phyloP scores from a whole-genome alignment of 2,329 filamentous ascomycete genomes.

The Didymella exigua region DNA sequence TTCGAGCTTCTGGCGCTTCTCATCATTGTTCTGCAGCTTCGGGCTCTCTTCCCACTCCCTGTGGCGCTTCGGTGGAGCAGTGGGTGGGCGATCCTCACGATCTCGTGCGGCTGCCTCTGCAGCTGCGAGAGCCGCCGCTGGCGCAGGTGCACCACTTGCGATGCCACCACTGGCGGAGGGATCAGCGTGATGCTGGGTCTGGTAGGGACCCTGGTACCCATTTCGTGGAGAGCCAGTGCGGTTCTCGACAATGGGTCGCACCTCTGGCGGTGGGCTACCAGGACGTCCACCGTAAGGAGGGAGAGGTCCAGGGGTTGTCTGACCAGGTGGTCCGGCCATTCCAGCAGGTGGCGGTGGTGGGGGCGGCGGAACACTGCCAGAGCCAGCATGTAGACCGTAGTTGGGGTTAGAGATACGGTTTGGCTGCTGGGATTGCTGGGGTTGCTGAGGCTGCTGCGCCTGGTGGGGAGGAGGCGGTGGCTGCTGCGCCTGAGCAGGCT shows the following conservation, averaged over 20 bases:
- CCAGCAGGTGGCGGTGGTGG: constrained; percentile 62
- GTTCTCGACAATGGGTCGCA: constrained; percentile 80
- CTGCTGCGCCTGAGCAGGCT: constrained; percentile 56
- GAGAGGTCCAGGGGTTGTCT: constrained; percentile 57
- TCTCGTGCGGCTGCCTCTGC: constrained; percentile 72
- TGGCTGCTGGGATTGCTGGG: constrained; percentile 45
- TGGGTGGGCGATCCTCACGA: constrained; percentile 74
- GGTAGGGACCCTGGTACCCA: constrained; percentile 79
- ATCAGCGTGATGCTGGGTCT: constrained; percentile 69
- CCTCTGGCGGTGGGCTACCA: constrained; percentile 81
- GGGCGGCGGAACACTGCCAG: constrained; percentile 60
- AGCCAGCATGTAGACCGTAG: constrained; percentile 51
- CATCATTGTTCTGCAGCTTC: constrained; percentile 82
- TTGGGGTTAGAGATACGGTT: constrained; percentile 56
- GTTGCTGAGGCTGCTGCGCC: constrained; percentile 32
- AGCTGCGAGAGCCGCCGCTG: constrained; percentile 68
- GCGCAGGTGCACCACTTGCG: constrained; percentile 70
- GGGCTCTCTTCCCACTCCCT: constrained; percentile 93
- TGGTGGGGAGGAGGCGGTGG: constrained; percentile 44
- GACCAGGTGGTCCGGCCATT: constrained; percentile 57
- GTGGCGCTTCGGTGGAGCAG: constrained; percentile 75
- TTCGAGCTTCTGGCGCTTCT: constrained; percentile 83
- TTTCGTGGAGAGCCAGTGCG: constrained; percentile 91
- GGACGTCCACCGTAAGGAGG: constrained; percentile 73
- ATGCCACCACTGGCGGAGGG: constrained; percentile 63